Conservation (phyloP, 2,329 filamentous ascomycete genomes). For the Xylaria sp. region DNA sequence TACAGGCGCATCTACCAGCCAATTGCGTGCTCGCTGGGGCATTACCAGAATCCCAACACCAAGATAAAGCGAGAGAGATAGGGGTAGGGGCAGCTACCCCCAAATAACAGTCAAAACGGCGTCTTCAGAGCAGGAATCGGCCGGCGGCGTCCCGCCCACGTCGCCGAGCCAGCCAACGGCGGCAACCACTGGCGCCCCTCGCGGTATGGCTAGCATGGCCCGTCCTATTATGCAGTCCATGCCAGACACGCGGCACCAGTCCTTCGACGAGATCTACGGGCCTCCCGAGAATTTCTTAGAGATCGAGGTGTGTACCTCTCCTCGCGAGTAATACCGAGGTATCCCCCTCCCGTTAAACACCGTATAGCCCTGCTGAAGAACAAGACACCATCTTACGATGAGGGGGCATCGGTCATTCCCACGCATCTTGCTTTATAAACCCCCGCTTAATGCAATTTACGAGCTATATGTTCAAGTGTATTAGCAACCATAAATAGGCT, state of each 20-base stretch:
- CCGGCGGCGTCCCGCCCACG: slow-evolving; percentile 32
- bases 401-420: background rate
- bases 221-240: slow-evolving; percentile 68
- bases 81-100: slow-evolving; percentile 14
- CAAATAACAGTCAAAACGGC: slow-evolving; percentile 38
- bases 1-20: background rate
- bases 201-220: slow-evolving; percentile 46
- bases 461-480: background rate
- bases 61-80: background rate
- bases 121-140: slow-evolving; percentile 35
- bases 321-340: background rate
- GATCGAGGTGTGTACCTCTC: slow-evolving; percentile 75
- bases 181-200: slow-evolving; percentile 20
- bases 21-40: slow-evolving; percentile 3
- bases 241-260: slow-evolving; percentile 82
- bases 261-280: slow-evolving; percentile 98
- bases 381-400: background rate
- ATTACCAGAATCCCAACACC: background rate
- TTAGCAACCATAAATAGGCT: background rate
- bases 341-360: no score
- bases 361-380: no score
- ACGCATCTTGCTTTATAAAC: background rate
- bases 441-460: no score
- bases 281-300: slow-evolving; percentile 98
- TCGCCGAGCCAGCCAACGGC: slow-evolving; percentile 25